A percentile compares a stretch with the other conserved stretches of the same genome.
Conservation (phyloP, 2,329 filamentous ascomycete genomes). For the Bipolaris gigantea region DNA sequence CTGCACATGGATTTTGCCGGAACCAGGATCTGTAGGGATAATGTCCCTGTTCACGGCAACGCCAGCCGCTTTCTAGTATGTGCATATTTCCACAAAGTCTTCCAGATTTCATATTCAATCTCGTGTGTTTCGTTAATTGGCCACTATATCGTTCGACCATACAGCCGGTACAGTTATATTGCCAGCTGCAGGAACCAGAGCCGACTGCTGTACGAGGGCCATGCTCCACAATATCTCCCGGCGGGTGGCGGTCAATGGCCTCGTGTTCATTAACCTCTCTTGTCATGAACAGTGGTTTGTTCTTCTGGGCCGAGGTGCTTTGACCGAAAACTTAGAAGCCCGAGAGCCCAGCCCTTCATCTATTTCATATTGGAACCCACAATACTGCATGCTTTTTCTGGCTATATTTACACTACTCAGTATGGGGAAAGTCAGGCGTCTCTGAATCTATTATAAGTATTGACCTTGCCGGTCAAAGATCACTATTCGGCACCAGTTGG, state of each 20-base stretch:
- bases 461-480: conserved; percentile 8
- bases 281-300: conserved; percentile 11
- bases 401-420: conserved; percentile 7
- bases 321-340: conserved; percentile 12
- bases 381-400: conserved; percentile 18
- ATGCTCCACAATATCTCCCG: conserved; percentile 19
- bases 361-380: conserved; percentile 38
- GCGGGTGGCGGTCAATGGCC: conserved; percentile 15
- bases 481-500: conserved; percentile 7
- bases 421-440: not conserved
- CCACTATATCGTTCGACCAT: conserved; percentile 15
- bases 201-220: conserved; percentile 13
- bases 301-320: conserved; percentile 21
- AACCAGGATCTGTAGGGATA: conserved; percentile 22
- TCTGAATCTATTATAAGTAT: conserved; percentile 28
- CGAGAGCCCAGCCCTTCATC: conserved; percentile 26
- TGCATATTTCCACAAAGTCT: conserved; percentile 29
- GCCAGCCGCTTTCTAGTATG: conserved; percentile 30
- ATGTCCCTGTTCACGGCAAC: conserved; percentile 19
- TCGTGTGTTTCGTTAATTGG: conserved; percentile 24
- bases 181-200: conserved; percentile 9
- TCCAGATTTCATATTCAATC: conserved; percentile 22
- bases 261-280: conserved; percentile 20
- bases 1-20: conserved; percentile 30
- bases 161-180: conserved; percentile 23